Base-by-base conservation (phyloP, 2,329 filamentous ascomycete genomes). In the Stagonosporopsis tanaceti region DNA sequence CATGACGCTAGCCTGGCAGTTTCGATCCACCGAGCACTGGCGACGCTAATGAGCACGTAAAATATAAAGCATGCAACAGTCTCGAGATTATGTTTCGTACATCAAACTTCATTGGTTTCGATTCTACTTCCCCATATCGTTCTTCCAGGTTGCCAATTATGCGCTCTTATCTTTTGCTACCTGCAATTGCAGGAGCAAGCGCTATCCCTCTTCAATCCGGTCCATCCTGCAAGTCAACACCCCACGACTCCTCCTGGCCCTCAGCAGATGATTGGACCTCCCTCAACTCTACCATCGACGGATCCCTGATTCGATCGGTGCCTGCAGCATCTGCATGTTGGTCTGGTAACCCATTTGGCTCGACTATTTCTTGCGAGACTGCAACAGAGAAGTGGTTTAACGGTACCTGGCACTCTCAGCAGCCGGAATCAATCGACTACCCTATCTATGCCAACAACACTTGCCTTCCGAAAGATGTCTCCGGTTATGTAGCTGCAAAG, bases 381-480 rank as follows among this genome's bases (percentile, higher is more conserved):
- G 69, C 74, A 6, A 54, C 64, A 6, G 32, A 61, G 0, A 62
- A 74, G 32, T 77, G 74, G 76, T 55, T 55, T 0, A 71, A 67
- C 12, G 65, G 66, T 0, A 47, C 59, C 4, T 77, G 71, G 55
- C 74, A 77, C 35, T 60, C 70, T 0, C n/a, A 47, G 4, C 65
- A 63, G 34, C 74, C 76, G 0, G 76, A 77, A 30, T 69, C 67
- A 2, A 70, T 74, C 40, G 68, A 67, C 17, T 73, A 66, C 35
- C 63, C 65, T 0, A 59, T 76, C 7, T 76, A 63, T 40, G 64
- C 70, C 0, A 76, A 77, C 50, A 71, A 75, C 20, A 72, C 75
- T 0, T 77, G 76, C 22, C 7, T 77, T 1, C 74, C 76, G 0
- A 66, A 66, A 1, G 59, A 51, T 6, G 59, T 48, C 0, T 32